Conservation (phyloP, 2,329 filamentous ascomycete species). For the Talaromyces sp. region DNA sequence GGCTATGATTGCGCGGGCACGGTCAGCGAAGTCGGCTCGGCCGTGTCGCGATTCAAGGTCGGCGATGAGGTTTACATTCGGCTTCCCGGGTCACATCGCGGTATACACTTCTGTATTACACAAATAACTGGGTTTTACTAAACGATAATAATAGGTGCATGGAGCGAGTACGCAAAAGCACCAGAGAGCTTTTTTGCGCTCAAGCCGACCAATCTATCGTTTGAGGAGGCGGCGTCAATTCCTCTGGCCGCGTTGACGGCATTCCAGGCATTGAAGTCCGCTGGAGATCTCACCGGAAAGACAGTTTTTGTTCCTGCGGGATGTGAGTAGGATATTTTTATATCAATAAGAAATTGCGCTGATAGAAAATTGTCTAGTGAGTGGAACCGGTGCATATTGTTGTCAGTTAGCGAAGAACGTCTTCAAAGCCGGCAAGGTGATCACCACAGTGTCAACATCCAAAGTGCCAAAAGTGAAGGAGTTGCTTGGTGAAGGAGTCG, state of each 20-base stretch:
- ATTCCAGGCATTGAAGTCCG: constrained; percentile 38
- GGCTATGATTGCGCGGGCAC: constrained; percentile 39
- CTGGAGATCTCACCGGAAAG: constrained; percentile 45
- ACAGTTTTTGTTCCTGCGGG: constrained; percentile 49
- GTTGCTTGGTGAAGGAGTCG: constrained; percentile 38
- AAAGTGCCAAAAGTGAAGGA: constrained; percentile 45
- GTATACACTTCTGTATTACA: background rate
- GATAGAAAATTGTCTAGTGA: constrained; percentile 22
- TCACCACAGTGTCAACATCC: constrained; percentile 49
- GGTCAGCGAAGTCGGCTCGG: constrained; percentile 29
- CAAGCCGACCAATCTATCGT: constrained; percentile 39
- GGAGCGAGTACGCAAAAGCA: constrained; percentile 34
- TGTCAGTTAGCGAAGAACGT: constrained; percentile 49
- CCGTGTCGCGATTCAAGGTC: constrained; percentile 30
- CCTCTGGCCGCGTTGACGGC: constrained; percentile 39
- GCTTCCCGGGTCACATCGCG: constrained; percentile 22
- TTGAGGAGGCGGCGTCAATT: constrained; percentile 40
- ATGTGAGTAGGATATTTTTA: constrained; percentile 15
- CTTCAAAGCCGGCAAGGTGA: constrained; percentile 46
- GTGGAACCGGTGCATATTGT: constrained; percentile 42
- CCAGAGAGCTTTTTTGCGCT: constrained; percentile 28
- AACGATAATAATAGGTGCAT: constrained; percentile 21
- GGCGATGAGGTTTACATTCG: constrained; percentile 36
- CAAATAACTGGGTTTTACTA: background rate
- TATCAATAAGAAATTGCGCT: background rate